Evolutionary conservation across 352 stramenopile species (phyloP).

Genomic region (Pythium diclinum): DNA sequence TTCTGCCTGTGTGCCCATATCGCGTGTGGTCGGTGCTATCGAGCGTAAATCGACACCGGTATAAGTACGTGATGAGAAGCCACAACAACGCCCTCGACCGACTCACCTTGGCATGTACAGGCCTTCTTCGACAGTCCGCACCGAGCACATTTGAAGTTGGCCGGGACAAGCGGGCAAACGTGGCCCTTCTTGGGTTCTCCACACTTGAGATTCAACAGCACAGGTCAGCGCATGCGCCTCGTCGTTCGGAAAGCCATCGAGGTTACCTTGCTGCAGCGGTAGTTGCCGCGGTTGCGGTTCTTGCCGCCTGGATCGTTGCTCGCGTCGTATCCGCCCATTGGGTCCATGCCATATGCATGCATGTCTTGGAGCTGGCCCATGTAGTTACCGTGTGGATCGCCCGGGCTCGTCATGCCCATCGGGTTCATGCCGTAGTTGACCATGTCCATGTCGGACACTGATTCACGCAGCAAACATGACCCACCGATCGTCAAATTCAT

Average conservation of each 20-base stretch:
- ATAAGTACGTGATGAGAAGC: too few species aligned
- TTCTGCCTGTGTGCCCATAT: conserved; percentile 70
- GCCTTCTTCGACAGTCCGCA: conserved; percentile 76
- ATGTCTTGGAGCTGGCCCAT: conserved; percentile 58
- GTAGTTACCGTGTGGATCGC: conserved; percentile 34
- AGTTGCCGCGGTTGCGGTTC: conserved; percentile 84
- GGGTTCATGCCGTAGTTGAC: conserved; percentile 50
- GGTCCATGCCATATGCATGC: conserved; percentile 34
- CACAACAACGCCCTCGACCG: too few species aligned
- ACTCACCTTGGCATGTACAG: conserved; percentile 59
- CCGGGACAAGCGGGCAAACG: conserved; percentile 76
- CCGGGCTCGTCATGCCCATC: conserved; percentile 38
- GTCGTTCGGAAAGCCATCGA: not conserved
- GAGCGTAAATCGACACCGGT: not conserved
- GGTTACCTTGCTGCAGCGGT: conserved; percentile 77
- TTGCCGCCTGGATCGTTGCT: conserved; percentile 43
- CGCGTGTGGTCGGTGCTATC: conserved; percentile 54
- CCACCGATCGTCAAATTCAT: not conserved
- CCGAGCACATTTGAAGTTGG: conserved; percentile 80
- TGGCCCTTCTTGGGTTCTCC: conserved; percentile 86
- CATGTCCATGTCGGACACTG: conserved; percentile 56
- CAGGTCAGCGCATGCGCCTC: not conserved
- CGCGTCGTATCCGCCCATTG: conserved; percentile 23
- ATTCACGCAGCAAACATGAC: not conserved
- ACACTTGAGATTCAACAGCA: conserved; percentile 36